Evolutionary conservation across 2,329 filamentous ascomycete species (phyloP), one percentile per base, ranked within the genome.

Genomic region (Rhinocladiella mackenziei): DNA sequence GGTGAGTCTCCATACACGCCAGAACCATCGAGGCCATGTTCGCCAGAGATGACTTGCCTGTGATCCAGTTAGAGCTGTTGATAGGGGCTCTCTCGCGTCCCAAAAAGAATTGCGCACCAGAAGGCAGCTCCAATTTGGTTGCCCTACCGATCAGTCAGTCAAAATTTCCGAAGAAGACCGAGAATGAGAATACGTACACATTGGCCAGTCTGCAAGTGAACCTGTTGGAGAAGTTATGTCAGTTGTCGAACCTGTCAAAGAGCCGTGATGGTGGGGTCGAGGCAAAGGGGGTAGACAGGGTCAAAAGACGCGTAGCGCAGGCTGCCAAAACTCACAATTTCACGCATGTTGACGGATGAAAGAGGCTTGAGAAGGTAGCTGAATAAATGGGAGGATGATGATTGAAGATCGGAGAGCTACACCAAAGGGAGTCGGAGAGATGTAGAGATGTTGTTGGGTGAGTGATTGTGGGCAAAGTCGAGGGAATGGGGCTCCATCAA

Each of bases 71-170:
- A 78, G 69, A 61, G 54, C 42, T 43, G 39, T 37, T 29, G 14
- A 25, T 18, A 37, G 31, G 32, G 18, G 29, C 40, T 17, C 31
- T 54, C 50, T 20, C 39, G 53, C 45, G 43, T 51, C 20, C n/a
- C n/a, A n/a, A n/a, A 43, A 3, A 30, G 25, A 23, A 39, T 23
- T 57, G 76, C 81, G 60, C 74, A 87, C 84, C 92, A 98, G 82
- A 98, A 98, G 75, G 92, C 92, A 79, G 92, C 92, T 91, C 92
- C 92, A 63, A 97, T 95, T 87, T 98, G 92, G 86, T 98, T 98
- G 82, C 92, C 92, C 91, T 96, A 64, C 61, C 44, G 53, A 51
- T 20, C 23, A 26, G 29, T 48, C 62, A 56, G 39, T 49, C 36
- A 48, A 31, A 48, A 50, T 55, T 50, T 45, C 65, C 75, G 52